Base-by-base conservation (phyloP, 805 yeast species). In the Blastobotrys mokoenaii region DNA sequence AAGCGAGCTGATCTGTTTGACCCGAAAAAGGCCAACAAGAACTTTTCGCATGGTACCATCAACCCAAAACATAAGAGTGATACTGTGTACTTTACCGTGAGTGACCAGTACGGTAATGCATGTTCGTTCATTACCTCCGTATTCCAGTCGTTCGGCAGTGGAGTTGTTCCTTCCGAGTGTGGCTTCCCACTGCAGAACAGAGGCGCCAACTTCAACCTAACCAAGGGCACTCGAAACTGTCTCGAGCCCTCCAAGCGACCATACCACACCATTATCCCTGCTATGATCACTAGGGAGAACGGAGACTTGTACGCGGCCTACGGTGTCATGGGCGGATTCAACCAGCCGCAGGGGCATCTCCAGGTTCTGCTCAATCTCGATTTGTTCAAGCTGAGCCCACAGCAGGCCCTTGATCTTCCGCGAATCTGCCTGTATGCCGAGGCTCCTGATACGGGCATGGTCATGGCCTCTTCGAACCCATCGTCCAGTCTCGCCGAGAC, bases 251-350 rank as follows among this genome's bases (percentile, higher is more conserved):
- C 76, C 15, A 84, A 84, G 60, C 68, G 93, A 51, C 80, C 87
- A 1, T 84, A 83, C 61, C 94, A 85, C 57, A 85, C 95, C 0
- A 84, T 84, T 47, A 84, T 84, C 48, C 94, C 94, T 1, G 85
- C 87, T 0, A 73, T 84, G 80, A 74, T 84, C 27, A 84, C 94
- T 11, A 61, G 66, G 2, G 45, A 44, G 25, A 48, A 46, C 2
- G 58, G 59, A 42, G 50, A 48, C 3, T 62, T 84, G n/a, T 79
- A 71, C 55, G 87, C 88, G 0, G 65, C 81, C n/a, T 80, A 72
- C 53, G 93, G 90, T 41, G 84, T 82, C 49, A 84, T 83, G 87
- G 95, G 95, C 14, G 94, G 90, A 1, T 84, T 79, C 65, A 83
- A 80, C 68, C 95, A 85, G 61, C 94, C 94, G 2, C 86, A 82